Percentiles rank a stretch among this genome's conserved stretches.
Evolutionary conservation across 345 rosid species (phyloP).

Genomic region (Boechera retrofracta): DNA sequence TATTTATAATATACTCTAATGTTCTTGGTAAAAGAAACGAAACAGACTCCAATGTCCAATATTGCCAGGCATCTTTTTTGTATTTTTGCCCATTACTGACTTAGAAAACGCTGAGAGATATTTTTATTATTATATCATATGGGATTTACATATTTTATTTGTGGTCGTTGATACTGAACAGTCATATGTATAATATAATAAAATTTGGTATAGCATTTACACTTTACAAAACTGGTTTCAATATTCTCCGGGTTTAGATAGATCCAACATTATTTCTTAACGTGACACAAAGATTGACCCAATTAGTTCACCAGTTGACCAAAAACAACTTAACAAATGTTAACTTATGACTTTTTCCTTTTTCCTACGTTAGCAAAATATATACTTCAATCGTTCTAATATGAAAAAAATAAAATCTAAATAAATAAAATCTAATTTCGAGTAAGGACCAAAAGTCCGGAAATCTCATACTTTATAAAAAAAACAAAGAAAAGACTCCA

Average conservation of each 20-base stretch:
- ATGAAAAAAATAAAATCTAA: background rate
- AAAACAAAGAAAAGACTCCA: too few species aligned
- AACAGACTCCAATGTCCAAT: background rate
- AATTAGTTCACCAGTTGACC: background rate
- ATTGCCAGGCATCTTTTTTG: background rate
- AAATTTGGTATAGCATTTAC: background rate
- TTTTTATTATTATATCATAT: background rate
- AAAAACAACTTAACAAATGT: background rate
- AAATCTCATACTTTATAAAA: too few species aligned
- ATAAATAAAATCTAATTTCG: too few species aligned
- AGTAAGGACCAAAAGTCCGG: too few species aligned
- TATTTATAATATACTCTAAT: background rate
- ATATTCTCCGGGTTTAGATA: background rate
- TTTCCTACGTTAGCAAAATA: background rate
- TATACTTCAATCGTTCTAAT: too few species aligned
- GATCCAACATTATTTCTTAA: background rate
- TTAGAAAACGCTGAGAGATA: background rate
- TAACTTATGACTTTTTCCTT: background rate
- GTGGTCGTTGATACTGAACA: conserved; percentile 25
- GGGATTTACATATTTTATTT: background rate
- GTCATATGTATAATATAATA: background rate
- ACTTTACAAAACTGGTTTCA: background rate
- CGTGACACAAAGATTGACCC: background rate
- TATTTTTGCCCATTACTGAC: background rate
- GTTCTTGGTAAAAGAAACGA: conserved; percentile 11